Percentiles rank a stretch among this genome's conserved stretches.
These are phyloP conservation scores for Geotrichum europaeum DNA, from an alignment of 1,139 yeast genomes.

Conservation along the genomic window DNA sequence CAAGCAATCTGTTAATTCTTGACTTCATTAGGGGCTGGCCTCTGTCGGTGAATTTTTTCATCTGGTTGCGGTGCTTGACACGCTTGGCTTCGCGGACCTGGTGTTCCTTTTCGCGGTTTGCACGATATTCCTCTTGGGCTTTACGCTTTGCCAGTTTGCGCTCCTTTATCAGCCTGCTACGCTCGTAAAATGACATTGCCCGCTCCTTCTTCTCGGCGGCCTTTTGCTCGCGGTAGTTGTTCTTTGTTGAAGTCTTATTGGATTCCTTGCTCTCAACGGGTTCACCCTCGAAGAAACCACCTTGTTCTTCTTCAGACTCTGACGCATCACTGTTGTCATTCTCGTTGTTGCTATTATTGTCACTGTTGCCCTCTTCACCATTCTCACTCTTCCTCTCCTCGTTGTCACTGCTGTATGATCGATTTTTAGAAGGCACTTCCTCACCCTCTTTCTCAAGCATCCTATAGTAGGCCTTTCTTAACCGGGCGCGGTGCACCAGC, in stretches of 20 bases:
- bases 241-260: slow-evolving; percentile 24
- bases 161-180: slow-evolving; percentile 31
- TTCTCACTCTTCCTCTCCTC: slow-evolving; percentile 21
- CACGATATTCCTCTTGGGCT: slow-evolving; percentile 18
- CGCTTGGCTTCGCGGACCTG: slow-evolving; percentile 31
- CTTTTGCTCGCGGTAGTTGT: slow-evolving; percentile 4
- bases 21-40: slow-evolving; percentile 96
- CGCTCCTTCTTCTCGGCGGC: slow-evolving; percentile 25
- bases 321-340: background rate
- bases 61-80: slow-evolving; percentile 44
- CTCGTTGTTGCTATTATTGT: slow-evolving; percentile 16
- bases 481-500: slow-evolving; percentile 73
- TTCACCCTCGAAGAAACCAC: slow-evolving; percentile 12
- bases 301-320: slow-evolving; percentile 7
- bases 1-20: slow-evolving; percentile 69
- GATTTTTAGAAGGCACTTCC: slow-evolving; percentile 18
- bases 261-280: background rate
- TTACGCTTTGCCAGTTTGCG: slow-evolving; percentile 26
- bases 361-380: slow-evolving; percentile 23
- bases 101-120: slow-evolving; percentile 22
- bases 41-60: slow-evolving; percentile 52
- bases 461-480: slow-evolving; percentile 77
- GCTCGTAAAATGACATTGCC: slow-evolving; percentile 35
- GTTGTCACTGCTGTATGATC: slow-evolving; percentile 15
- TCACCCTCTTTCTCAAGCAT: slow-evolving; percentile 65